Evolutionary conservation across 305 asterid species (phyloP).

Genomic region (Ajuga reptans): DNA sequence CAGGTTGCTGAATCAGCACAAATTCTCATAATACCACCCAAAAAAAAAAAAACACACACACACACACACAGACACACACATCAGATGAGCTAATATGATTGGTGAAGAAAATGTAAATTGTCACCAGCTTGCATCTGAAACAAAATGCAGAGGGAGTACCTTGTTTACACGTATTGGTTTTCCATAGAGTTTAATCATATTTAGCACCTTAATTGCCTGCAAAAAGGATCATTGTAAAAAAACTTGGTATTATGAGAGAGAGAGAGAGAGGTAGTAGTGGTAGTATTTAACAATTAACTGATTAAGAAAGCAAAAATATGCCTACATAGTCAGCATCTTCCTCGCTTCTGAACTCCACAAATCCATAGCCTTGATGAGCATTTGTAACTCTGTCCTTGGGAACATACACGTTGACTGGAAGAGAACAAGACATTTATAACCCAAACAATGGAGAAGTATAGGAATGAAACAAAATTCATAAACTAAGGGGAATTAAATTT

Average conservation of each 20-base stretch:
- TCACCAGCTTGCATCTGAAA: neutral
- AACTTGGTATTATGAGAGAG: neutral
- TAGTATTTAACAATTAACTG: neutral
- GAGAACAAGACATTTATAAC: conserved; percentile 11
- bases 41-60: too few species aligned
- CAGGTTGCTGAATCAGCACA: neutral
- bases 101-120: neutral
- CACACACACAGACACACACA: too few species aligned
- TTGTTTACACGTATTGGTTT: conserved; percentile 85
- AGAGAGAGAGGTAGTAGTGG: neutral
- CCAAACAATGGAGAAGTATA: neutral
- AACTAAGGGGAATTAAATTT: neutral
- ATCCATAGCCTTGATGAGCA: conserved; percentile 90
- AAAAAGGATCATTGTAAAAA: conserved; percentile 13
- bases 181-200: conserved; percentile 81
- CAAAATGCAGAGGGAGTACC: conserved; percentile 33
- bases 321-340: conserved; percentile 96
- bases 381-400: conserved; percentile 93
- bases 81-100: neutral
- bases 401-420: conserved; percentile 80
- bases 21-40: neutral
- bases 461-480: neutral
- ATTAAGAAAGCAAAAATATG: conserved; percentile 8
- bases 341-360: conserved; percentile 92
- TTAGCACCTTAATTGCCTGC: conserved; percentile 87